Base-by-base conservation (phyloP, 768 basidiomycete genomes). In the Boletus edulis region DNA sequence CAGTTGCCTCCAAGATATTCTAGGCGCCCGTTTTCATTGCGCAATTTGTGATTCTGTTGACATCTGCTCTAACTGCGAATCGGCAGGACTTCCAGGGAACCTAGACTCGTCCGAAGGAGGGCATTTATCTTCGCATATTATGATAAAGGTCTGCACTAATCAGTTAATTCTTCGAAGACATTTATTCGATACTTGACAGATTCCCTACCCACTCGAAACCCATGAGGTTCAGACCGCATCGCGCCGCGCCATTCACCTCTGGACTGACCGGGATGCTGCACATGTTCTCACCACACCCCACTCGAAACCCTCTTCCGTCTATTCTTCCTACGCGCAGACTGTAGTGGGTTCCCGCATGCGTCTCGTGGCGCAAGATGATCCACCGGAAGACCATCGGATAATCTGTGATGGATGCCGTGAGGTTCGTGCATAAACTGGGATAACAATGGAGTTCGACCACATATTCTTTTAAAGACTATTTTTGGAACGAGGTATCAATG, bases 11-110 rank as follows among this genome's bases (percentile, higher is more conserved):
- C 84, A 87, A 60, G 92, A 94, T 60, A 95, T 98, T 58, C 81
- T 95, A 24, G 95, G 95, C 17, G 91, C 94, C 15, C 82, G 91
- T 5, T 97, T 94, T 72, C 95, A 94, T 63, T 98, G 95, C 63
- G 90, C 91, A 11, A 84, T 91, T 20, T 98, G 95, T 67, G 83
- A 87, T 39, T 82, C 84, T 9, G 80, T 92, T 39, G 91, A 94
- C 62, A 92, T 94, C 34, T 94, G 92, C 61, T 81, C 87, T 17
- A 90, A 91, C 60, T 94, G 91, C 67, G 91, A 94, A 68, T 86
- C 88, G 12, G 90, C 87, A 27, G 91, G 91, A 29, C 76, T 94
- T 34, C 91, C 91, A 3, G 91, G 90, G 7, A 91, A 90, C 55
- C 72, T 92, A 11, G 86, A 91, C 56, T 84, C 87, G 1, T 76